phyloP scores from a whole-genome alignment of 352 stramenopile genomes.

The Phytophthora brassicae region DNA sequence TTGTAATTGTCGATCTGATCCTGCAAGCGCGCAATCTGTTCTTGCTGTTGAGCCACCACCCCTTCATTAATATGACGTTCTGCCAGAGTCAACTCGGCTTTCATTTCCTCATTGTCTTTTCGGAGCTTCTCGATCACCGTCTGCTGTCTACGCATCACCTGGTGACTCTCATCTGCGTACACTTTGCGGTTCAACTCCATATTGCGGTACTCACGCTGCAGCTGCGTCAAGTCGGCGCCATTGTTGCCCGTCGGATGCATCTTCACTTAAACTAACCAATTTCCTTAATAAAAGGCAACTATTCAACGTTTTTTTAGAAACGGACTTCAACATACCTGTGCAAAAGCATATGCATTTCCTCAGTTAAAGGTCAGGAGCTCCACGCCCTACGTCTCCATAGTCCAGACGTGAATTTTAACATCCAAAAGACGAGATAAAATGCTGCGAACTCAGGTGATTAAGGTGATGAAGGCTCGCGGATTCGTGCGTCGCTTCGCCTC shows the following conservation, averaged over 20 bases:
- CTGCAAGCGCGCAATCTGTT: conserved; percentile 77
- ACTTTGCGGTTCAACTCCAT: conserved; percentile 97
- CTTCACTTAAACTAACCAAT: neutral
- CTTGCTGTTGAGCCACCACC: conserved; percentile 77
- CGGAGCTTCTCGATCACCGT: conserved; percentile 89
- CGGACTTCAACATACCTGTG: conserved; percentile 16
- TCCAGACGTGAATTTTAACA: no score
- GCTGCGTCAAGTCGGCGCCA: conserved; percentile 79
- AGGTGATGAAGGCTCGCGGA: conserved; percentile 25
- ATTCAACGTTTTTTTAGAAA: conserved; percentile 1
- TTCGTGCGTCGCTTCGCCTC: conserved; percentile 61
- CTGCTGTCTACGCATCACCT: conserved; percentile 95
- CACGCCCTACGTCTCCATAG: conserved; percentile 22
- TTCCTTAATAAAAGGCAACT: conserved; percentile 19
- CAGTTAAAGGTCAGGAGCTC: neutral
- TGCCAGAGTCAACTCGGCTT: conserved; percentile 88
- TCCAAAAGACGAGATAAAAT: no score
- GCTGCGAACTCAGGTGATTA: conserved; percentile 36
- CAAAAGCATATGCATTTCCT: neutral
- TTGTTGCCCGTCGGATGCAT: conserved; percentile 39
- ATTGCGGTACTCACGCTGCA: conserved; percentile 95
- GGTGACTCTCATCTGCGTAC: conserved; percentile 92
- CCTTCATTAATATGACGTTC: conserved; percentile 88
- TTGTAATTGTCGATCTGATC: conserved; percentile 91
- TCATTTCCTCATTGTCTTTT: conserved; percentile 86